Evolutionary conservation across 495 filamentous ascomycete species (phyloP), one percentile per base, ranked within the genome.

Genomic region (Geopyxis carbonaria): DNA sequence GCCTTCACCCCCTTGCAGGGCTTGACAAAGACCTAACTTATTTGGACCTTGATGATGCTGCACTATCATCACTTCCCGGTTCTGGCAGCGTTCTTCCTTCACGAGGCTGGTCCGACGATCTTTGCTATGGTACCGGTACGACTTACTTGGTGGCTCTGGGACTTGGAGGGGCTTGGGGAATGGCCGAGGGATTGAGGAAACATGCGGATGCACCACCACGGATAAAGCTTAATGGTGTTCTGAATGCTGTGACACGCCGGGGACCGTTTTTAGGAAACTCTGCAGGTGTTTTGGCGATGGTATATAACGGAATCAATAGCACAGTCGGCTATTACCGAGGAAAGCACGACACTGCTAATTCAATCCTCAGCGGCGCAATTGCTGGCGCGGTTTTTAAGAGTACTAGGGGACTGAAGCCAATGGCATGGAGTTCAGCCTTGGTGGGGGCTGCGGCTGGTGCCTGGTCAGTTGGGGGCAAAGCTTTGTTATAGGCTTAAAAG

Each of bases 261-360:
- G 89, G 89, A 5, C 89, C 89, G n/a, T 97, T 93, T 64, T 59
- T 95, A 45, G 89, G 91, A 11, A 97, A 97, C 64, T 82, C 75
- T 5, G 89, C 91, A 1, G 89, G 84, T 38, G 85, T 94, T 19
- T 72, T 97, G 22, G 89, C 89, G 9, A 79, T 97, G 70, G 75
- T 84, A 40, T 97, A 93, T 57, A 94, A 92, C 60, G 75, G 80
- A 15, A 66, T 93, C 57, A 95, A 95, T 64, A 91, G 81, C n/a
- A 74, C 70, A 14, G 73, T 94, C 44, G 87, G 91, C 22, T 73
- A 80, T 50, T 64, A 75, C 28, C 67, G 89, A 42, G 89, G 89
- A 35, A 86, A 85, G 64, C 86, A 95, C 47, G 89, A 97, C 55
- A 64, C 81, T 3, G 69, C 80, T 35, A 95, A 95, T 61, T 86